These are phyloP conservation scores for Podochytrium sp. DNA, from an alignment of 192 early-diverging fungal genomes.

Conservation along the genomic window DNA sequence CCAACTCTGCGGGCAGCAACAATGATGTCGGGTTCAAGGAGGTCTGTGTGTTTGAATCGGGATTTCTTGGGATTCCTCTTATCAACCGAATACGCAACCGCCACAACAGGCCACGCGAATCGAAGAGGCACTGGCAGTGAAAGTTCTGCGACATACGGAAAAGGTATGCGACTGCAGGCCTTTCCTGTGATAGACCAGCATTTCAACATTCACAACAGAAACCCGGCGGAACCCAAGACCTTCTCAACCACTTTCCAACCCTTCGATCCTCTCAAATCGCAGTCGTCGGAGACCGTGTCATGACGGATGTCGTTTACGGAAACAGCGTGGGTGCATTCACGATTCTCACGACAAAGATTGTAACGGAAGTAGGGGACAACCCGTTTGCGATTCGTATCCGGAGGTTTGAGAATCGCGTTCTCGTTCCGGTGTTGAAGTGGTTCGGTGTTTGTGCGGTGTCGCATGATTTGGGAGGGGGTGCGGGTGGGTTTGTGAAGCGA, in stretches of 20 bases:
- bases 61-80: neutral
- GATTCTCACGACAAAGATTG: conserved; percentile 69
- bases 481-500: neutral
- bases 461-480: neutral
- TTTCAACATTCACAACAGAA: conserved; percentile 59
- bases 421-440: neutral
- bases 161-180: conserved; percentile 10
- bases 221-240: conserved; percentile 70
- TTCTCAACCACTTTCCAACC: conserved; percentile 54
- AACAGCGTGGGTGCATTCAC: conserved; percentile 75
- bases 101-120: conserved; percentile 43
- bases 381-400: conserved; percentile 56
- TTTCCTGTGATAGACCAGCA: neutral
- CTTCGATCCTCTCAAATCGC: conserved; percentile 56
- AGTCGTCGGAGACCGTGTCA: conserved; percentile 84
- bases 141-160: conserved; percentile 50
- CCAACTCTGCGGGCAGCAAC: conserved; percentile 86
- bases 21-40: conserved; percentile 66
- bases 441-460: neutral
- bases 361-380: conserved; percentile 81
- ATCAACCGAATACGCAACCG: too few relatives aligned
- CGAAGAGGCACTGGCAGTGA: conserved; percentile 51
- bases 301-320: conserved; percentile 87
- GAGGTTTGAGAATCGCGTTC: conserved; percentile 7
- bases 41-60: conserved; percentile 24